These are phyloP conservation scores for Nothopassalora personata DNA, from an alignment of 2,329 filamentous ascomycete genomes.

Conservation along the genomic window DNA sequence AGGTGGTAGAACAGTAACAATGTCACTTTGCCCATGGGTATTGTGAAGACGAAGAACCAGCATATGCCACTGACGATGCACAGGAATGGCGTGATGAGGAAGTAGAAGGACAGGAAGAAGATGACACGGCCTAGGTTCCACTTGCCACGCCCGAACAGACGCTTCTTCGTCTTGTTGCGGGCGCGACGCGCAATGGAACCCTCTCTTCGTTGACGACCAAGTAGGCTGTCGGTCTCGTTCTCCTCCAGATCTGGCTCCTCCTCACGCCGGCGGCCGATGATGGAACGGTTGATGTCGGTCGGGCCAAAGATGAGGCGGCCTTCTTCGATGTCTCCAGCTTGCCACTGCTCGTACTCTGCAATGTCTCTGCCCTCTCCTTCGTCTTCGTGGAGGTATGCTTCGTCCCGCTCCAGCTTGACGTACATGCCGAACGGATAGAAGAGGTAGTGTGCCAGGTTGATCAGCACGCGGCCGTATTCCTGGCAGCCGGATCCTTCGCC, in stretches of 20 bases:
- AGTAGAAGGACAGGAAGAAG: slow-evolving; percentile 96
- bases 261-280: slow-evolving; percentile 78
- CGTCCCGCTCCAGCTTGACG: slow-evolving; percentile 86
- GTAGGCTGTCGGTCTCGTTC: slow-evolving; percentile 82
- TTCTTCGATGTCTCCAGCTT: slow-evolving; percentile 93
- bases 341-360: slow-evolving; percentile 98
- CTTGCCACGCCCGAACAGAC: slow-evolving; percentile 88
- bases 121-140: slow-evolving; percentile 93
- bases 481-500: slow-evolving; percentile 64
- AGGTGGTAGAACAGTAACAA: slow-evolving; percentile 86
- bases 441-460: slow-evolving; percentile 77
- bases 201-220: slow-evolving; percentile 51
- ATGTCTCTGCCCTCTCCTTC: slow-evolving; percentile 94
- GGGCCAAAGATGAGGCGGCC: slow-evolving; percentile 95
- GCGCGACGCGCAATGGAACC: slow-evolving; percentile 24
- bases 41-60: slow-evolving; percentile 96
- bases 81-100: slow-evolving; percentile 77
- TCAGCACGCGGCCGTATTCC: slow-evolving; percentile 80
- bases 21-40: slow-evolving; percentile 96
- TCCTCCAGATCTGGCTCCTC: slow-evolving; percentile 71
- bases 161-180: slow-evolving; percentile 57
- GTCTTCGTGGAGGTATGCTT: slow-evolving; percentile 90
- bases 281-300: slow-evolving; percentile 60
- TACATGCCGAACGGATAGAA: slow-evolving; percentile 97
- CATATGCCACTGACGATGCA: slow-evolving; percentile 82